Evolutionary conservation across 108 stramenopile genomes (phyloP).

Genomic region (Nitzschia putrida): DNA sequence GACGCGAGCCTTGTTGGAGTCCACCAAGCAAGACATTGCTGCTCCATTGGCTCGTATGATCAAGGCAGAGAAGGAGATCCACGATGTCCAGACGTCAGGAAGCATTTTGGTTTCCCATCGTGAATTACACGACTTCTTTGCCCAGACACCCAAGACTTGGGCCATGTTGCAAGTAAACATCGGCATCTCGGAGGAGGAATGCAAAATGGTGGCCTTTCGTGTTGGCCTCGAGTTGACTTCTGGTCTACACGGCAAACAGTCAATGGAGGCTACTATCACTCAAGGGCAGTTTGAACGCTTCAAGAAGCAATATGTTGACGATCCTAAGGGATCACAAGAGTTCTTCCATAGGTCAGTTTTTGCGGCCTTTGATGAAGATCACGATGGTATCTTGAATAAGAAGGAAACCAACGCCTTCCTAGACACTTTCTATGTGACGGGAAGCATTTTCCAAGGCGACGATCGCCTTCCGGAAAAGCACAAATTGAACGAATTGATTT

Average conservation of each 20-base stretch:
- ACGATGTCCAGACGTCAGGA: slow-evolving; percentile 12
- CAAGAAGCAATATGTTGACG: slow-evolving; percentile 1
- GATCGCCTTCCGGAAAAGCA: slow-evolving; percentile 17
- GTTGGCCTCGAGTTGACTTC: slow-evolving; percentile 10
- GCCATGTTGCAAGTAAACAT: slow-evolving; percentile 18
- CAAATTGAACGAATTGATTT: slow-evolving; percentile 4
- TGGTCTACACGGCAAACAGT: slow-evolving; percentile 9
- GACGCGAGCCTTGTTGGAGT: not conserved
- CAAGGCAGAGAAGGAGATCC: slow-evolving; percentile 22
- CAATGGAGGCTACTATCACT: not conserved
- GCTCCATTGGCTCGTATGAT: slow-evolving; percentile 7
- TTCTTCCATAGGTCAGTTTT: slow-evolving; percentile 27
- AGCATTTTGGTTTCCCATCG: slow-evolving; percentile 17
- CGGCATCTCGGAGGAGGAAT: slow-evolving; percentile 7
- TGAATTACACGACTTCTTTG: slow-evolving; percentile 19
- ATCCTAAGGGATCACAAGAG: slow-evolving; percentile 28
- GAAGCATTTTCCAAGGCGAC: slow-evolving; percentile 19
- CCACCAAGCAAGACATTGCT: slow-evolving; percentile 15
- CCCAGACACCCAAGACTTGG: slow-evolving; percentile 5
- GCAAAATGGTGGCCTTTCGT: slow-evolving; percentile 8
- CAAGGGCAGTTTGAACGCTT: slow-evolving; percentile 13
- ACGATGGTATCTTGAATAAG: slow-evolving; percentile 19
- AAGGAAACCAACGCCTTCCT: slow-evolving; percentile 14
- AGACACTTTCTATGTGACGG: slow-evolving; percentile 19
- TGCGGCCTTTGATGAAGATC: slow-evolving; percentile 17